Conservation (phyloP, 495 filamentous ascomycete species). For the Talaromyces proteolyticus region DNA sequence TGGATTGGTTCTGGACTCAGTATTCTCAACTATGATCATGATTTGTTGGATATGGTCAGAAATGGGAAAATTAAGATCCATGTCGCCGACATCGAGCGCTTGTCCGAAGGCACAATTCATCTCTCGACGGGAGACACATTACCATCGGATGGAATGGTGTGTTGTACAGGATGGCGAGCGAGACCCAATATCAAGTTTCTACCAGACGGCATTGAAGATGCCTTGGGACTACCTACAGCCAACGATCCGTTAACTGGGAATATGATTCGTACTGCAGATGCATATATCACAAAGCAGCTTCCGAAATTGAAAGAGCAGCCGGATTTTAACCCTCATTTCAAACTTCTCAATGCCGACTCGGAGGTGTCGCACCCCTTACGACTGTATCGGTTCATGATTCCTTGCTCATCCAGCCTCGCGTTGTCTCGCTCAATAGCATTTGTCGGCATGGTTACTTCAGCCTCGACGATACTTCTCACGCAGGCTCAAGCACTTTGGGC, state of each 20-base stretch:
- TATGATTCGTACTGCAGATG: slow-evolving; percentile 45
- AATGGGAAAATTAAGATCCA: slow-evolving; percentile 53
- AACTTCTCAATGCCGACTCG: slow-evolving; percentile 19
- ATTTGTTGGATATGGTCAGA: slow-evolving; percentile 58
- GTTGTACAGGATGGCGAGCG: slow-evolving; percentile 63
- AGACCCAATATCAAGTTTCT: slow-evolving; percentile 58
- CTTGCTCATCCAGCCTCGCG: slow-evolving; percentile 47
- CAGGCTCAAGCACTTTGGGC: slow-evolving; percentile 72
- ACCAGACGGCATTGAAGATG: slow-evolving; percentile 37
- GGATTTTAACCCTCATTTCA: slow-evolving; percentile 16
- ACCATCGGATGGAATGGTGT: slow-evolving; percentile 56
- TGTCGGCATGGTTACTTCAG: slow-evolving; percentile 56
- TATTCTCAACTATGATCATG: slow-evolving; percentile 64
- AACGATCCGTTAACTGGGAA: slow-evolving; percentile 18
- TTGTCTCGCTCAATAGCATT: slow-evolving; percentile 55
- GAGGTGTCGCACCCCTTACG: slow-evolving; percentile 35
- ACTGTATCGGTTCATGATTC: slow-evolving; percentile 67
- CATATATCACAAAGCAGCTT: slow-evolving; percentile 60
- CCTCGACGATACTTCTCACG: slow-evolving; percentile 55
- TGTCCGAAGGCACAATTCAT: slow-evolving; percentile 44
- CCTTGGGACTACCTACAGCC: slow-evolving; percentile 34
- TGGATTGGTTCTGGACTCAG: slow-evolving; percentile 56
- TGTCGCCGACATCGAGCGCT: slow-evolving; percentile 51
- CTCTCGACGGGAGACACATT: slow-evolving; percentile 51
- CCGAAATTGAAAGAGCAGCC: slow-evolving; percentile 51